Evolutionary conservation across 495 filamentous ascomycete species (phyloP).

Genomic region (Endocarpon pusillum): DNA sequence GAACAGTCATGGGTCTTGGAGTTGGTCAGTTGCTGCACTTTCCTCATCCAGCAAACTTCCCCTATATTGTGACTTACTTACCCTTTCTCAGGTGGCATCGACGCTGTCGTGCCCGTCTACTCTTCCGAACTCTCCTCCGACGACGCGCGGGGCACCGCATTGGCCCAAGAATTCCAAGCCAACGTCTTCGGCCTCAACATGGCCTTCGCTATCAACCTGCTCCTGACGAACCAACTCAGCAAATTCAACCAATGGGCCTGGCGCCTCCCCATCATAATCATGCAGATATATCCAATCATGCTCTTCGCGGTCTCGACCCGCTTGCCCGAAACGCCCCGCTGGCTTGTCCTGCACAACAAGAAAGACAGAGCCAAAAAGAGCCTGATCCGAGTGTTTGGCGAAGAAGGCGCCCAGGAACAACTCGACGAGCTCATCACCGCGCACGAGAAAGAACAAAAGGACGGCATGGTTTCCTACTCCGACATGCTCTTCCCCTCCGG

Average conservation of each 20-base stretch:
- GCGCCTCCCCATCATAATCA: constrained; percentile 42
- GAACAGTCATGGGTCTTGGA: constrained; percentile 37
- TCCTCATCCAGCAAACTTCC: too few relatives aligned
- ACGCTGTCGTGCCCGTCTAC: constrained; percentile 39
- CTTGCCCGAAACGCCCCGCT: constrained; percentile 38
- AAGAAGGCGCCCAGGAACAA: constrained; percentile 25
- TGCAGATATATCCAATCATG: constrained; percentile 36
- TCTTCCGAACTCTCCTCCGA: constrained; percentile 33
- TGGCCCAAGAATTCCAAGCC: constrained; percentile 40
- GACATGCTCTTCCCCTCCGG: constrained; percentile 29
- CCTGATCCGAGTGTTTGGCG: constrained; percentile 26
- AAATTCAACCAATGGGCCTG: constrained; percentile 35
- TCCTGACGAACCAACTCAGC: constrained; percentile 18
- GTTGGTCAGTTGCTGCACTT: constrained; percentile 18
- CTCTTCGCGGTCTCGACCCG: constrained; percentile 27
- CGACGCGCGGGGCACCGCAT: constrained; percentile 29
- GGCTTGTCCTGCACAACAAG: constrained; percentile 28
- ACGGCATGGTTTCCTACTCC: constrained; percentile 23
- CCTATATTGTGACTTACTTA: not conserved
- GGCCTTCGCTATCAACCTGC: constrained; percentile 32
- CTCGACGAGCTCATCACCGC: constrained; percentile 27
- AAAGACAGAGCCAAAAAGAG: constrained; percentile 25
- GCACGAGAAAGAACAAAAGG: constrained; percentile 29
- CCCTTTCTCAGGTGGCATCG: constrained; percentile 22
- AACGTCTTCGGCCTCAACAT: constrained; percentile 40